Evolutionary conservation across 495 filamentous ascomycete genomes (phyloP), one percentile per base, ranked within the genome.

Genomic region (Daldinia vernicosa): DNA sequence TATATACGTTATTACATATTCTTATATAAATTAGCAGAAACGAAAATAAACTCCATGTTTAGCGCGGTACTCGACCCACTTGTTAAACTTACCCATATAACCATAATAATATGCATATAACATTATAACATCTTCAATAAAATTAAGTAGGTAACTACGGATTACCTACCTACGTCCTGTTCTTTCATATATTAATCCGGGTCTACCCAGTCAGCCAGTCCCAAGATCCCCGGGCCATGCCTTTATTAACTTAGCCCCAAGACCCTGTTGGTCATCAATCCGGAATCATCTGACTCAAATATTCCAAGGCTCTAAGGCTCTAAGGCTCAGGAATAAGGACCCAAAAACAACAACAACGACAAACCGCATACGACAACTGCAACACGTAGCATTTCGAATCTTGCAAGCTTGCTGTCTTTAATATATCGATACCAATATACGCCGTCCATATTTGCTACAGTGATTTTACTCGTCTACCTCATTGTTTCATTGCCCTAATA

Each of bases 281-380:
- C 37, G 56, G 56, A 60, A 60, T 60, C 56, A 60, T 68, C 65
- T 72, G 70, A 72, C 70, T 17, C 24, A 53, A 53, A 30, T 11
- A 4, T 14, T 35, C 12, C 14, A 47, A 47, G 19, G 50, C 45
- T 24, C 27, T 11, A 54, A 26, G 52, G 28, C 27, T 56, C 54
- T 32, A n/a, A n/a, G n/a, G n/a, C n/a, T n/a, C n/a, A 54, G 47
- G 40, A 35, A 57, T 35, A 53, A 52, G 47, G 35, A 55, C 6
- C 37, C 17, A 69, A 56, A 51, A 52, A 54, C 52, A 69, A 56
- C 58, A 52, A 54, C 52, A 55, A 55, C 28, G 6, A 17, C 53
- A 2, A 47, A 35, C 3, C 1, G 15, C 26, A 19, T 37, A 39
- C 0, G 47, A 33, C 32, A 17, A 65, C 54, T 57, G 58, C 45